Conservation (phyloP, 768 basidiomycete genomes). For the Xerocomus brunneocitrinus region DNA sequence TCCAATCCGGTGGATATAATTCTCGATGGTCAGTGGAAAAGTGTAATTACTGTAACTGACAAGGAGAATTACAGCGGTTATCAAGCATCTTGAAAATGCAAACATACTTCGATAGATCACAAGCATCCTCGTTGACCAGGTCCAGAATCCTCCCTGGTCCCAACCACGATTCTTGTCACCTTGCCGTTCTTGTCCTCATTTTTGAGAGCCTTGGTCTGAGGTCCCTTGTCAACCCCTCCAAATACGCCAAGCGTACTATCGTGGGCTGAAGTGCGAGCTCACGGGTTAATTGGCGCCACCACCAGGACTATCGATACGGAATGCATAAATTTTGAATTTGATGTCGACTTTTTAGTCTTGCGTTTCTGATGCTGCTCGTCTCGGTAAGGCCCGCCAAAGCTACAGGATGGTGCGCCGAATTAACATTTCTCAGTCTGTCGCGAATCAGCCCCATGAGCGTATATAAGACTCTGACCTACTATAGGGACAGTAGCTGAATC, state of each 20-base stretch:
- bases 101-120: slow-evolving; percentile 73
- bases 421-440: too few species aligned
- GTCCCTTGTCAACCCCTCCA: slow-evolving; percentile 88
- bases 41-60: slow-evolving; percentile 82
- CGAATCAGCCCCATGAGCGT: too few species aligned
- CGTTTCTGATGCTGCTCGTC: too few species aligned
- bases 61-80: background rate
- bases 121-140: slow-evolving; percentile 80
- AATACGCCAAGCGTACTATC: slow-evolving; percentile 81
- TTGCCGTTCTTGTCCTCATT: slow-evolving; percentile 47
- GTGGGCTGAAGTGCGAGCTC: slow-evolving; percentile 94
- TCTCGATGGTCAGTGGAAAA: slow-evolving; percentile 93
- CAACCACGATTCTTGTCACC: slow-evolving; percentile 77
- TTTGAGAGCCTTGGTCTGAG: slow-evolving; percentile 68
- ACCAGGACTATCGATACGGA: slow-evolving; percentile 68
- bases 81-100: background rate
- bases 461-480: too few species aligned
- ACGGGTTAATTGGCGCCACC: slow-evolving; percentile 89
- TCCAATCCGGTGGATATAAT: slow-evolving; percentile 89
- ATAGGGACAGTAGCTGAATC: too few species aligned
- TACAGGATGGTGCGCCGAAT: too few species aligned
- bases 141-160: slow-evolving; percentile 94
- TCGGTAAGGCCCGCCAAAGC: too few species aligned
- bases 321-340: slow-evolving; percentile 16
- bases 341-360: slow-evolving; percentile 29